Evolutionary conservation across 768 basidiomycete species (phyloP), one percentile per base, ranked within the genome.

Genomic region (Rhodotorula kratochvilovae): DNA sequence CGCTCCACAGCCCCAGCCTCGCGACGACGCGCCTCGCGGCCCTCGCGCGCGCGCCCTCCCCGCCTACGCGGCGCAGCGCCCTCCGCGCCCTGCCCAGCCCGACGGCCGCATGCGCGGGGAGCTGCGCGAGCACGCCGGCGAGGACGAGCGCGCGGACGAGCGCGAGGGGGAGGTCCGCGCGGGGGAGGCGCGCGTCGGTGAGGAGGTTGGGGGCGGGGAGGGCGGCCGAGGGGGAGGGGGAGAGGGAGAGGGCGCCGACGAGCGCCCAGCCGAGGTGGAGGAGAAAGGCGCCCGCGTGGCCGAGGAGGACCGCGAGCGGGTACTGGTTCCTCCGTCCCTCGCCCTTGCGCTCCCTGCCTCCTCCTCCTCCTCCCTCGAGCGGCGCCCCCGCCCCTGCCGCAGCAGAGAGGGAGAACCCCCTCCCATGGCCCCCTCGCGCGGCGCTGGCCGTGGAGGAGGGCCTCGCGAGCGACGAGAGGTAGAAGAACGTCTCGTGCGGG

Each of bases 181-280:
- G 50, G 0, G 72, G 74, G 6, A 78, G 61, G 33, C 63, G 36
- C 29, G 65, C 57, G 31, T 66, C 67, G 15, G 46, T 48, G 39
- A 75, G 62, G 21, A 75, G 48, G 61, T 75, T 66, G 27, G 67
- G 64, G 13, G 56, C 31, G 0, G 66, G 70, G 27, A 45, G 61
- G 27, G 19, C 25, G 10, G 29, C 7, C 16, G 33, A 54, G 33
- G 43, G 12, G 43, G 54, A 45, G 19, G 61, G 3, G 42, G 71
- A 48, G 35, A 78, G 54, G 10, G 59, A 64, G n/a, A 74, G 54
- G 21, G 75, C 58, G 5, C 76, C 76, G 50, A 77, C 67, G 33
- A 77, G 63, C 6, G 70, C 76, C 66, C 71, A 78, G 15, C 67
- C 72, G 46, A 77, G 54, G 31, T 68, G 64, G n/a, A 77, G 23